Evolutionary conservation across 805 yeast genomes (phyloP).

Genomic region (Wickerhamiella azyma): DNA sequence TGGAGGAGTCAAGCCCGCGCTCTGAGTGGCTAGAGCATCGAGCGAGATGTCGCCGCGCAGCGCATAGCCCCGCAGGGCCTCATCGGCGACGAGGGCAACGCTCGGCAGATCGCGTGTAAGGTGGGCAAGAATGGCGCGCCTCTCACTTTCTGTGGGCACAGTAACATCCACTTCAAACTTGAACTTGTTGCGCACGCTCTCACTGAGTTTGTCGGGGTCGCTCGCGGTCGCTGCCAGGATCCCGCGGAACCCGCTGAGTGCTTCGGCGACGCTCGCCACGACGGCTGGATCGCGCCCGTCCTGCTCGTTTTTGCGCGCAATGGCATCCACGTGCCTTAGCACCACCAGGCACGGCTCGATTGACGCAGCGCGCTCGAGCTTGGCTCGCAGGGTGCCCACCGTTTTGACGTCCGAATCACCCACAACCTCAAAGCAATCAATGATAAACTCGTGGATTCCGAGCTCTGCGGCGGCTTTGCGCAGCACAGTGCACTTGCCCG

Average conservation of each 20-base stretch:
- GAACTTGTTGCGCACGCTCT: constrained; percentile 48
- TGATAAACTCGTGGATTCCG: constrained; percentile 52
- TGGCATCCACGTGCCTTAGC: constrained; percentile 57
- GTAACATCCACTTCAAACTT: constrained; percentile 64
- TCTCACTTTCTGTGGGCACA: constrained; percentile 69
- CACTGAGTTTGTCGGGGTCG: constrained; percentile 56
- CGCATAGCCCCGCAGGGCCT: constrained; percentile 17
- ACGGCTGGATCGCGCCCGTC: constrained; percentile 33
- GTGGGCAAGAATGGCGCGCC: constrained; percentile 47
- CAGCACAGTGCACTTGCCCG: constrained; percentile 64
- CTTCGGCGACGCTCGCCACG: constrained; percentile 37
- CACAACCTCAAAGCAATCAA: constrained; percentile 56
- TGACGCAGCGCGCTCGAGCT: constrained; percentile 48
- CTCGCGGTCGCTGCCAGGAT: constrained; percentile 54
- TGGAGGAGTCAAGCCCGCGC: constrained; percentile 84
- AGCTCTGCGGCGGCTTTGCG: constrained; percentile 38
- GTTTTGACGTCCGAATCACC: constrained; percentile 68
- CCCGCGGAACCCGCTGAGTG: constrained; percentile 35
- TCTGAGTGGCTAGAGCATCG: constrained; percentile 55
- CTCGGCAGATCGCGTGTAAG: constrained; percentile 20
- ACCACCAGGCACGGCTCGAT: constrained; percentile 37
- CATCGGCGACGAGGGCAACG: constrained; percentile 7
- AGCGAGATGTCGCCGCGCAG: constrained; percentile 40
- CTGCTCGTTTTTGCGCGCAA: constrained; percentile 54
- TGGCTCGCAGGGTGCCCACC: constrained; percentile 63